These are phyloP conservation scores for Suillus alpinus DNA, from an alignment of 768 basidiomycete genomes.

Conservation along the genomic window DNA sequence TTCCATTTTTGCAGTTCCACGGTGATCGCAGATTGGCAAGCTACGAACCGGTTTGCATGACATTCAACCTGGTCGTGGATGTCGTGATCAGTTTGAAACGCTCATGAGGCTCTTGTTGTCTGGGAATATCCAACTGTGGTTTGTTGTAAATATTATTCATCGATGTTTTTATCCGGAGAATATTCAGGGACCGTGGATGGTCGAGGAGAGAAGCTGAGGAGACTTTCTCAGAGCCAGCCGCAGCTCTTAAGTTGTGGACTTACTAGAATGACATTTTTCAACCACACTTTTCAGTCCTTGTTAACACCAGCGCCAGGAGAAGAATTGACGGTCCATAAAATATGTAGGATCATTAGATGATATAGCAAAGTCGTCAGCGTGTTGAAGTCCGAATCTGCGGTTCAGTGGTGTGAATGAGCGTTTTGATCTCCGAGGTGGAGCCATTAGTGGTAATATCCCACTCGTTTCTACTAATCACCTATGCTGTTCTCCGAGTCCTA, in stretches of 20 bases:
- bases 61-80: not conserved
- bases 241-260: not conserved
- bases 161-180: too few species aligned
- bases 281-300: not conserved
- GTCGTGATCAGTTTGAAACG: not conserved
- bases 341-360: not conserved
- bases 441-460: not conserved
- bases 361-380: not conserved
- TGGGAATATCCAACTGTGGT: not conserved
- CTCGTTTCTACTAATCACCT: not conserved
- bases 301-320: not conserved
- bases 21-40: not conserved
- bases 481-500: not conserved
- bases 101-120: not conserved
- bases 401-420: not conserved
- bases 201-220: not conserved
- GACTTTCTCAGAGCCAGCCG: not conserved
- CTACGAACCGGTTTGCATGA: constrained; percentile 1
- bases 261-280: not conserved
- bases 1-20: not conserved
- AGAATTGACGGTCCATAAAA: not conserved
- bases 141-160: not conserved
- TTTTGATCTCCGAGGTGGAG: not conserved
- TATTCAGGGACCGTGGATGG: not conserved
- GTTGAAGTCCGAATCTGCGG: not conserved